Percentiles rank a stretch among this genome's conserved stretches.
Evolutionary conservation across 345 rosid genomes (phyloP).

Genomic region (Eutrema japonicum): DNA sequence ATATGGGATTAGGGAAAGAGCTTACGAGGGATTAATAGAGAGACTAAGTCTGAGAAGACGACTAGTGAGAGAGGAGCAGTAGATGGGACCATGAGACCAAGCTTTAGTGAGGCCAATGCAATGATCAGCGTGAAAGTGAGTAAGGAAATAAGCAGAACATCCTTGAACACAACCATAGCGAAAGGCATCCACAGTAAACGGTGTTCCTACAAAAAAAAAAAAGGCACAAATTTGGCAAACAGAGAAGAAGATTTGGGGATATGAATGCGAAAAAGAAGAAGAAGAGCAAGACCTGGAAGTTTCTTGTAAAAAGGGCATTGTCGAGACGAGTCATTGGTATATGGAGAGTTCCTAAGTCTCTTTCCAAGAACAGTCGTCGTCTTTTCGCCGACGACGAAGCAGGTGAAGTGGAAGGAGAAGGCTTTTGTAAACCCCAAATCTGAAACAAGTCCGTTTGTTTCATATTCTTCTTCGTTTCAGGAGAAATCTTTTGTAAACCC

Average conservation of each 20-base stretch:
- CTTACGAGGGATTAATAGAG: constrained; percentile 61
- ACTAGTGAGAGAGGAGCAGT: constrained; percentile 69
- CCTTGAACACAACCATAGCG: constrained; percentile 67
- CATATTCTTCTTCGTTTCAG: constrained; percentile 46
- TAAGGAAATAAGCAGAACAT: constrained; percentile 74
- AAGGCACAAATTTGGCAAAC: constrained; percentile 1
- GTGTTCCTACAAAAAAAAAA: constrained; percentile 52
- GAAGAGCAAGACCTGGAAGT: constrained; percentile 58
- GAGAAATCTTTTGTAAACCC: constrained; percentile 53
- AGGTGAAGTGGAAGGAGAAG: constrained; percentile 38
- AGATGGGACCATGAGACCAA: constrained; percentile 80
- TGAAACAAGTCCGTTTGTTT: constrained; percentile 63
- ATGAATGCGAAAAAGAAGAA: constrained; percentile 2
- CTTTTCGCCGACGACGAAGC: constrained; percentile 27
- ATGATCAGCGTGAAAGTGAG: constrained; percentile 82
- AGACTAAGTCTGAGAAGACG: constrained; percentile 65
- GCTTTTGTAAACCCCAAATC: constrained; percentile 65
- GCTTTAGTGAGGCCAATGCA: constrained; percentile 71
- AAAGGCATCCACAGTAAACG: constrained; percentile 79
- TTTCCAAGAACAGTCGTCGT: not conserved
- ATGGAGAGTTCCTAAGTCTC: constrained; percentile 29
- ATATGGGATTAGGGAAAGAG: not conserved
- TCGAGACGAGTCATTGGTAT: constrained; percentile 43
- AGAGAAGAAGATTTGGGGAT: not conserved
- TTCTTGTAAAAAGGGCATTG: constrained; percentile 78